Evolutionary conservation across 495 filamentous ascomycete species (phyloP).

Genomic region (Stereocaulon alpinum): DNA sequence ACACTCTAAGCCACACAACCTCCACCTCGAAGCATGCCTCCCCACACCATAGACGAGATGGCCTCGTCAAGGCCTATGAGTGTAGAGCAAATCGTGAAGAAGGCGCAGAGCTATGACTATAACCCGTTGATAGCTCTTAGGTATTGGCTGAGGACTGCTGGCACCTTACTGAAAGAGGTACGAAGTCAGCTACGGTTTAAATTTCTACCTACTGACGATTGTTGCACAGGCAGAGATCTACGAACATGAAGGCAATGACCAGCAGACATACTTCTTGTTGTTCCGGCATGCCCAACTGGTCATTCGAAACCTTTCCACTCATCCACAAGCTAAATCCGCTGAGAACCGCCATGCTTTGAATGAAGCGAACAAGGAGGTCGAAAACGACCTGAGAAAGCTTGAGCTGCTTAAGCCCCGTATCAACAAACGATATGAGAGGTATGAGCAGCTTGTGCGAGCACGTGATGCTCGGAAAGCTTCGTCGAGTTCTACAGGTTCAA

Average conservation of each 20-base stretch:
- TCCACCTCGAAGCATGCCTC: conserved; percentile 15
- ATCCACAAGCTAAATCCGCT: conserved; percentile 45
- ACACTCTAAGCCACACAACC: background rate
- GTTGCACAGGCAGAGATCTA: conserved; percentile 58
- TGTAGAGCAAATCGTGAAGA: conserved; percentile 58
- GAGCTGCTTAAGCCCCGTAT: conserved; percentile 59
- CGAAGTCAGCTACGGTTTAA: background rate
- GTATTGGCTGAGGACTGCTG: conserved; percentile 74
- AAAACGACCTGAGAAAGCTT: conserved; percentile 43
- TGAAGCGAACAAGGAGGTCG: conserved; percentile 44
- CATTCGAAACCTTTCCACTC: conserved; percentile 46
- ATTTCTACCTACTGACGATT: background rate
- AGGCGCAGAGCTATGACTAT: conserved; percentile 70
- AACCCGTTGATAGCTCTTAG: conserved; percentile 59
- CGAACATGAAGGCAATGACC: conserved; percentile 70
- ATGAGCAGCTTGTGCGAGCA: conserved; percentile 43
- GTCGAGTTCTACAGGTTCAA: conserved; percentile 16
- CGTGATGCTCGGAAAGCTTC: conserved; percentile 31
- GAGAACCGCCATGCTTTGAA: conserved; percentile 38
- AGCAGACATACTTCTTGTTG: conserved; percentile 78
- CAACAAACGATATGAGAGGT: conserved; percentile 52
- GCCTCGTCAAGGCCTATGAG: conserved; percentile 46
- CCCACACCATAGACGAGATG: conserved; percentile 8
- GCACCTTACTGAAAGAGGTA: conserved; percentile 71
- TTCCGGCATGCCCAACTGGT: conserved; percentile 71